These are phyloP conservation scores for Pythium plurisporium DNA, from an alignment of 352 stramenopile species.

Conservation along the genomic window DNA sequence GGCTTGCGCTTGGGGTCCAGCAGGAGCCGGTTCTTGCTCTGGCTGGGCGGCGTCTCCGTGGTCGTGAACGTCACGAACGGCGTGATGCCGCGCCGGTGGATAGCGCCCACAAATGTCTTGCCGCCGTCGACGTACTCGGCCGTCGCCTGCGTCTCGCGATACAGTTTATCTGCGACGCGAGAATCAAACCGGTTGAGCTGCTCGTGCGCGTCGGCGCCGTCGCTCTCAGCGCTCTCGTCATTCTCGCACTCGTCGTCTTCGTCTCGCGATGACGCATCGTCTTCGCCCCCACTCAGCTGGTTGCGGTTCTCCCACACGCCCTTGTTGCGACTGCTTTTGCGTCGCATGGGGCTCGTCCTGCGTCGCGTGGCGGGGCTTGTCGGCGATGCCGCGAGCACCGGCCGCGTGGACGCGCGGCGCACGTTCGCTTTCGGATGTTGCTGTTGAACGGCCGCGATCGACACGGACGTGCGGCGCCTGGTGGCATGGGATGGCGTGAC, in stretches of 20 bases:
- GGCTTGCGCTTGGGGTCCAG: constrained; percentile 14
- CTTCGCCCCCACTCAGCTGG: not conserved
- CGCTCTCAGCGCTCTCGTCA: constrained; percentile 2
- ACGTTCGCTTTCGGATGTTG: constrained; percentile 3
- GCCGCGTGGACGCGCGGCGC: constrained; percentile 1
- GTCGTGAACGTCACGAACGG: constrained; percentile 61
- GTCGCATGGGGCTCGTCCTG: not conserved
- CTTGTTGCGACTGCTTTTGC: not conserved
- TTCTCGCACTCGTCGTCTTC: constrained; percentile 5
- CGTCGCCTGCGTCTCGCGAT: constrained; percentile 20
- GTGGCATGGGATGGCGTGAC: no score
- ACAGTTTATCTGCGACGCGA: constrained; percentile 24
- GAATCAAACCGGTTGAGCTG: constrained; percentile 23
- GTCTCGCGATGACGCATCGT: not conserved
- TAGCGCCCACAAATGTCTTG: constrained; percentile 32
- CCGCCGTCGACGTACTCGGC: constrained; percentile 43
- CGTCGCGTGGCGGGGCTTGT: not conserved
- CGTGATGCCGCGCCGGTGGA: constrained; percentile 62
- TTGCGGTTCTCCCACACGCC: no score
- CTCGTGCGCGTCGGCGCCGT: constrained; percentile 8
- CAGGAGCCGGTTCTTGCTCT: constrained; percentile 36
- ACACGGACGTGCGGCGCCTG: constrained; percentile 20
- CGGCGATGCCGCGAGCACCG: not conserved
- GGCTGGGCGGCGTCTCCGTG: constrained; percentile 45
- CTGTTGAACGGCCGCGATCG: constrained; percentile 7